A percentile compares a stretch with the other conserved stretches of the same genome.
These are phyloP conservation scores for Calvatia gigantea DNA, from an alignment of 768 basidiomycete genomes.

Conservation along the genomic window DNA sequence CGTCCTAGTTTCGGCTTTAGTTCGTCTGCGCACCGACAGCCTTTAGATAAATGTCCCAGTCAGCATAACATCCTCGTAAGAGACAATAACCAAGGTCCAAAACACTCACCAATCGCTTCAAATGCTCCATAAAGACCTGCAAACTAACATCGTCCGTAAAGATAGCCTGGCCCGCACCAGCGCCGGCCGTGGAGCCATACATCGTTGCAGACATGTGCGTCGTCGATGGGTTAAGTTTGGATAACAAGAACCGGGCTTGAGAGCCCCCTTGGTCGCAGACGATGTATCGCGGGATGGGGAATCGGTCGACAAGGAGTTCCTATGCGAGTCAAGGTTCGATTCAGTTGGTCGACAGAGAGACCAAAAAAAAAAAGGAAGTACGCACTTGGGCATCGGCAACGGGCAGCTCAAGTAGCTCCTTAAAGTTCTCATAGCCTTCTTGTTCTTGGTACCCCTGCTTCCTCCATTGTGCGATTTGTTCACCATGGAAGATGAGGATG, in stretches of 20 bases:
- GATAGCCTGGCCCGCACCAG: conserved; percentile 82
- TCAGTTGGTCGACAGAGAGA: background rate
- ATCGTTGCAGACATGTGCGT: conserved; percentile 93
- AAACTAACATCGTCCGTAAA: conserved; percentile 99
- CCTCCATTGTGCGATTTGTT: conserved; percentile 95
- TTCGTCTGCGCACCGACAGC: conserved; percentile 30
- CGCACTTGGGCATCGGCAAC: conserved; percentile 83
- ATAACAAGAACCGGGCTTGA: conserved; percentile 96
- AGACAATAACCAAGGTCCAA: background rate
- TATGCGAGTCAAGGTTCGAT: conserved; percentile 27
- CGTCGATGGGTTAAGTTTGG: conserved; percentile 95
- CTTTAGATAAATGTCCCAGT: conserved; percentile 12
- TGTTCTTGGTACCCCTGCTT: conserved; percentile 99
- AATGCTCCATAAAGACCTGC: conserved; percentile 96
- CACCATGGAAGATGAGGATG: conserved; percentile 99
- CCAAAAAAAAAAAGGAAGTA: background rate
- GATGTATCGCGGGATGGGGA: conserved; percentile 97
- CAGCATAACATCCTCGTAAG: background rate
- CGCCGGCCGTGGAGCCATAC: conserved; percentile 75
- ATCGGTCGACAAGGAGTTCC: conserved; percentile 93
- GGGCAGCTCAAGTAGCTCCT: conserved; percentile 85
- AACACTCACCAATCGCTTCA: conserved; percentile 80
- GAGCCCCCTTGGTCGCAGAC: conserved; percentile 97
- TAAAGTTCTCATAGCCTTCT: conserved; percentile 98
- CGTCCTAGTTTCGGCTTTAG: conserved; percentile 18